phyloP scores from a whole-genome alignment of 2,329 filamentous ascomycete species.

The Exophiala calicioides region DNA sequence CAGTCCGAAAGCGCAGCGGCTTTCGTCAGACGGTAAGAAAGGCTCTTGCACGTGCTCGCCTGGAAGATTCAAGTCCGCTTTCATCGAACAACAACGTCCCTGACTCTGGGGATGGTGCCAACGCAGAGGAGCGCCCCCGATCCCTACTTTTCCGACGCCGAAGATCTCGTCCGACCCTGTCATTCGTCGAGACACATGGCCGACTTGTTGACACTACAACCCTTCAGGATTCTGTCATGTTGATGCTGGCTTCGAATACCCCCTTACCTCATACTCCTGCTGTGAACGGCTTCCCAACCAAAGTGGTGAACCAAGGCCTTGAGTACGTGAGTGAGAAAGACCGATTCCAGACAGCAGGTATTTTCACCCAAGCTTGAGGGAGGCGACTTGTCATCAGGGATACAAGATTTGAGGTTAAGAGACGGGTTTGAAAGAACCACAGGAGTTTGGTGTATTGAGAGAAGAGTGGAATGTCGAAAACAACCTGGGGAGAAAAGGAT shows the following conservation, averaged over 20 bases:
- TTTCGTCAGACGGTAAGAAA: slow-evolving; percentile 24
- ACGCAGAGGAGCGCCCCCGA: slow-evolving; percentile 3
- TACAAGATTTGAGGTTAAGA: no score
- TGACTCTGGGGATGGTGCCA: background rate
- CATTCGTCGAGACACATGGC: slow-evolving; percentile 21
- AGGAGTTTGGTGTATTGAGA: no score
- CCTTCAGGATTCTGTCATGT: slow-evolving; percentile 25
- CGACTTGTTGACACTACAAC: slow-evolving; percentile 23
- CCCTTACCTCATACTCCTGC: slow-evolving; percentile 22
- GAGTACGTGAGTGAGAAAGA: no score
- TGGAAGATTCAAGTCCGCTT: slow-evolving; percentile 6
- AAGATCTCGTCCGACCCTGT: slow-evolving; percentile 10
- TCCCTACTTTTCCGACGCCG: slow-evolving; percentile 20
- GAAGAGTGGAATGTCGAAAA: no score
- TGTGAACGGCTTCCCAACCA: slow-evolving; percentile 2
- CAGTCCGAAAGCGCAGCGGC: slow-evolving; percentile 20
- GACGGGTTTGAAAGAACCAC: no score
- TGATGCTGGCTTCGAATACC: slow-evolving; percentile 27
- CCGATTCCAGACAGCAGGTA: background rate
- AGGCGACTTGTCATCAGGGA: no score
- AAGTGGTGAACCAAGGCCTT: no score
- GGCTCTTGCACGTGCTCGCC: slow-evolving; percentile 18
- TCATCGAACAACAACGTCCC: background rate
- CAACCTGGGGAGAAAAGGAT: no score
- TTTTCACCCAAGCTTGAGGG: background rate